A percentile compares a stretch with the other conserved stretches of the same genome.
phyloP scores from a whole-genome alignment of 768 basidiomycete species.

The Cystobasidium ongulense region DNA sequence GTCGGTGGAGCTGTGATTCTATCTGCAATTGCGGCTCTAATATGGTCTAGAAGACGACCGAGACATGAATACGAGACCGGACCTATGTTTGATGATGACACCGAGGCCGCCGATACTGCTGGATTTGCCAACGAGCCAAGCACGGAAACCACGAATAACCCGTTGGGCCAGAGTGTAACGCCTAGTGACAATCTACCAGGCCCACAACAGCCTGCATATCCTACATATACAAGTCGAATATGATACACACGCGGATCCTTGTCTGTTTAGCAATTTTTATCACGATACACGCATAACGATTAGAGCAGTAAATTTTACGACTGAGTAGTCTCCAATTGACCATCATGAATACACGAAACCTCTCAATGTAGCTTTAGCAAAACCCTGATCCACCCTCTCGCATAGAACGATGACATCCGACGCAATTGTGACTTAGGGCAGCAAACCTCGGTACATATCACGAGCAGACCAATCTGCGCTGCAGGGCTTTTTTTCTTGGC shows the following conservation, averaged over 20 bases:
- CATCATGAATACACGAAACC: background rate
- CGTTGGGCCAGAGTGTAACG: background rate
- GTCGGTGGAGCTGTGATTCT: background rate
- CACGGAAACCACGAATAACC: background rate
- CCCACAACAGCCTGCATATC: background rate
- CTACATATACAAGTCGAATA: background rate
- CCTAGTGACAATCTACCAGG: background rate
- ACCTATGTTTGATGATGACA: background rate
- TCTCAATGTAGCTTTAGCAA: background rate
- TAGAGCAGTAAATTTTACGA: background rate
- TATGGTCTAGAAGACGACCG: background rate
- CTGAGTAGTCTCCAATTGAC: background rate
- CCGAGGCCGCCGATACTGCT: background rate
- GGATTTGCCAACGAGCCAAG: background rate
- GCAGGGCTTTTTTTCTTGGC: no score
- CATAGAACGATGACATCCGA: no score
- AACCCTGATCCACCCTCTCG: no score
- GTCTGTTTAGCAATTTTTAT: background rate
- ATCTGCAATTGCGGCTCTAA: background rate
- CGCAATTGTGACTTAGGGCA: background rate
- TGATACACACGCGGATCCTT: background rate
- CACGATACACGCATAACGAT: background rate
- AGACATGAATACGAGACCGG: background rate
- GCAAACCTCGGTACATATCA: no score
- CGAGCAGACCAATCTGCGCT: no score